Percentiles rank a stretch among this genome's conserved stretches.
phyloP scores from a whole-genome alignment of 2,329 filamentous ascomycete species.

The Colletotrichum cereale region DNA sequence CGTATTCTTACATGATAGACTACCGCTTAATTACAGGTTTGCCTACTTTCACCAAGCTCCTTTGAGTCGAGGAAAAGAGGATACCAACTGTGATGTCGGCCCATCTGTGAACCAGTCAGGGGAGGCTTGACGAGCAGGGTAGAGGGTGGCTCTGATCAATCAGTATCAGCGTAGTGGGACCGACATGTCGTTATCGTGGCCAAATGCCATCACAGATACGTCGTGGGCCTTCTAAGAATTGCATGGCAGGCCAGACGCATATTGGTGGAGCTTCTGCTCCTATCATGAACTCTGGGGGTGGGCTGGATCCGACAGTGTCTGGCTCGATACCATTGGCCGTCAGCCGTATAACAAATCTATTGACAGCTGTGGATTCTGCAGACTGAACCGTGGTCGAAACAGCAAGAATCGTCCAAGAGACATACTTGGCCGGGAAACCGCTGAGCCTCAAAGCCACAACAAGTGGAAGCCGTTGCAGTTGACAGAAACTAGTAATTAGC shows the following conservation, averaged over 20 bases:
- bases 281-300: slow-evolving; percentile 17
- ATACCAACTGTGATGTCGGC: slow-evolving; percentile 5
- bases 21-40: background rate
- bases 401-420: background rate
- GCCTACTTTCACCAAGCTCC: slow-evolving; percentile 22
- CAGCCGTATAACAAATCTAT: background rate
- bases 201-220: slow-evolving; percentile 39
- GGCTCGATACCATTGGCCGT: background rate
- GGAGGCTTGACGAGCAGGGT: slow-evolving; percentile 22
- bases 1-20: slow-evolving; percentile 13
- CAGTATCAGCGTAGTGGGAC: slow-evolving; percentile 25
- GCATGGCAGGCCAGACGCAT: slow-evolving; percentile 32
- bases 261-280: slow-evolving; percentile 19
- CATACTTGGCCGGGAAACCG: background rate
- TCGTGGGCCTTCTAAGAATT: slow-evolving; percentile 31
- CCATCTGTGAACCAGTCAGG: slow-evolving; percentile 20
- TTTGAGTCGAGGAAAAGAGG: slow-evolving; percentile 16
- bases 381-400: background rate
- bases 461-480: slow-evolving; percentile 1
- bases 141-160: slow-evolving; percentile 15
- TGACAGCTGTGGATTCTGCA: background rate
- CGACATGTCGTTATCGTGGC: slow-evolving; percentile 33
- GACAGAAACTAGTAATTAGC: background rate
- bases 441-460: background rate
- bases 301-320: background rate